A percentile compares a stretch with the other conserved stretches of the same genome.
Evolutionary conservation across 1,284 basidiomycete species (phyloP).

Genomic region (Pseudomicrostroma phylloplanum): DNA sequence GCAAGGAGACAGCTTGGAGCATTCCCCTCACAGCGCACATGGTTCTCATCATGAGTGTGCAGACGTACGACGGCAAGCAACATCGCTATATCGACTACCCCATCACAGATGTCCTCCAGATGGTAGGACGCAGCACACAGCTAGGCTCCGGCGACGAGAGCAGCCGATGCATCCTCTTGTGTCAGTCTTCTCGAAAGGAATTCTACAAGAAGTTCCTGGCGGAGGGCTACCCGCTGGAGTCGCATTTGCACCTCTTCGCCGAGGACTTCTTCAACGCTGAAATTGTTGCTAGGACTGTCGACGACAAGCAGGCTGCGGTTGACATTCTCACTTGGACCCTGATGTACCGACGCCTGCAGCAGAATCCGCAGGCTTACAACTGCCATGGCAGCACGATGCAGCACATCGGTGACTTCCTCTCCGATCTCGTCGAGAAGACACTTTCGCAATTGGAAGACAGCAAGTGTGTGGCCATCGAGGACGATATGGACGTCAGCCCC

Average conservation of each 20-base stretch:
- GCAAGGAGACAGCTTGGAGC: constrained; percentile 93
- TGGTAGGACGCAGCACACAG: constrained; percentile 89
- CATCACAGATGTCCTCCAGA: constrained; percentile 93
- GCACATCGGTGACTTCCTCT: constrained; percentile 56
- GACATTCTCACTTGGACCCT: constrained; percentile 91
- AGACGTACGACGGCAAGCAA: constrained; percentile 67
- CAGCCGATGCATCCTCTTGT: constrained; percentile 89
- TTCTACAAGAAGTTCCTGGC: constrained; percentile 98
- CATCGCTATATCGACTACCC: constrained; percentile 90
- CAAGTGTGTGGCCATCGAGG: constrained; percentile 86
- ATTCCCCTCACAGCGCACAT: constrained; percentile 87
- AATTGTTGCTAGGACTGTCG: constrained; percentile 95
- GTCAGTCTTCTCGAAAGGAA: constrained; percentile 86
- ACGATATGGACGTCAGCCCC: constrained; percentile 55
- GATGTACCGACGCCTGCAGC: constrained; percentile 92
- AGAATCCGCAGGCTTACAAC: constrained; percentile 60
- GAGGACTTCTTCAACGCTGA: constrained; percentile 99
- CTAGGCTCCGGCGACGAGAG: constrained; percentile 76
- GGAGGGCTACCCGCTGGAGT: constrained; percentile 94
- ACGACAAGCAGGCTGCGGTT: constrained; percentile 54
- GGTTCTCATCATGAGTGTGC: constrained; percentile 98
- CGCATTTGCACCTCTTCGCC: constrained; percentile 55
- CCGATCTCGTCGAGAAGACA: constrained; percentile 90
- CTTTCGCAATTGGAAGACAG: constrained; percentile 83
- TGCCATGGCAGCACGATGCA: constrained; percentile 43